Base-by-base conservation (phyloP, 257 asterid genomes). In the Fraxinus anomala region DNA sequence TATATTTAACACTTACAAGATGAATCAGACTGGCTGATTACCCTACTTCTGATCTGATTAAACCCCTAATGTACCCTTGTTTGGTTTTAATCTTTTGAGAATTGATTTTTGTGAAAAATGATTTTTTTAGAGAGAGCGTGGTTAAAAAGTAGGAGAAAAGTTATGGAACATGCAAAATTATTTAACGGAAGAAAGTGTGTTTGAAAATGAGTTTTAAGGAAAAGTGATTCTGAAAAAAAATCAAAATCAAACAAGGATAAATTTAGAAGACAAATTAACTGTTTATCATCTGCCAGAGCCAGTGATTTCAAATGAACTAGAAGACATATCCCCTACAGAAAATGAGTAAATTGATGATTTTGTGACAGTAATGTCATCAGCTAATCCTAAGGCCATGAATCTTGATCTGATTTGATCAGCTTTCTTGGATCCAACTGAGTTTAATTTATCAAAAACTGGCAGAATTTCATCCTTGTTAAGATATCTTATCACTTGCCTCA, bases 401-500 rank as follows among this genome's bases (percentile, higher is more conserved):
- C 92, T 88, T 34, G 86, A 67, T 21, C 85, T 80, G 0, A 83
- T 74, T 28, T 86, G 85, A 66, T 78, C 84, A 14, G 42, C 65
- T 73, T 88, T 84, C 40, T 83, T 73, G 13, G 92, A 84, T 42
- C 88, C 88, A 77, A 79, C 73, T 40, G 77, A 77, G 72, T 82
- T 76, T 30, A 89, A 40, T 4, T 78, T 68, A 44, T 87, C 89
- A 17, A 85, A 77, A 76, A 87, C 63, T 0, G 90, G 91, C 76
- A 87, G 47, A 19, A 66, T 14, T 67, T 87, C 93, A 76, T 87
- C 91, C 26, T 87, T 82, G 33, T 87, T 83, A 54, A 89, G 79
- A 78, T 84, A 89, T 44, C 83, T 87, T 74, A 76, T 49, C 80
- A 89, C 93, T 56, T 84, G 82, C 3, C 89, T 89, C 91, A 89